A percentile compares a stretch with the other conserved stretches of the same genome.
phyloP scores from a whole-genome alignment of 257 asterid species.

The Verbascum thapsus region DNA sequence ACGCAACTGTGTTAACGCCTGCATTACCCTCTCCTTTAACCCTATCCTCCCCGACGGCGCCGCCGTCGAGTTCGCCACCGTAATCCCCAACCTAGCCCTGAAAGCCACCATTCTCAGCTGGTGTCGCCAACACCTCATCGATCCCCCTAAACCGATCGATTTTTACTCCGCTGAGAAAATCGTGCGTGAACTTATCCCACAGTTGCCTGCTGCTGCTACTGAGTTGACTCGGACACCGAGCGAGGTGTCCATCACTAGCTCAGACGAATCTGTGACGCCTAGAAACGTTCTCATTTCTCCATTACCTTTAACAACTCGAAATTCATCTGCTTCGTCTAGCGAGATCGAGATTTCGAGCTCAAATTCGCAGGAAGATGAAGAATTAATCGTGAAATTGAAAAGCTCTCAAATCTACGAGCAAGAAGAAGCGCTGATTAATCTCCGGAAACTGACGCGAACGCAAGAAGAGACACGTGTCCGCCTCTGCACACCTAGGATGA shows the following conservation, averaged over 20 bases:
- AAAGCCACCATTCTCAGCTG: conserved; percentile 71
- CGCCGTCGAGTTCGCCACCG: conserved; percentile 61
- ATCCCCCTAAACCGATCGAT: conserved; percentile 63
- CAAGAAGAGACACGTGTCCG: conserved; percentile 61
- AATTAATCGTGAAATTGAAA: conserved; percentile 44
- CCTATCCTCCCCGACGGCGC: conserved; percentile 58
- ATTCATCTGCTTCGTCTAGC: conserved; percentile 64
- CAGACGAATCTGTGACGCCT: conserved; percentile 58
- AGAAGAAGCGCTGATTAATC: conserved; percentile 61
- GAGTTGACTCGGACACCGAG: conserved; percentile 45
- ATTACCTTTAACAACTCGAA: conserved; percentile 46
- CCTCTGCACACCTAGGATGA: conserved; percentile 70
- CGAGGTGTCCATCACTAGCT: conserved; percentile 46
- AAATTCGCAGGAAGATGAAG: conserved; percentile 56
- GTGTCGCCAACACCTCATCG: conserved; percentile 52
- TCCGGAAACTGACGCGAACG: conserved; percentile 78
- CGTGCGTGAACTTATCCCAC: conserved; percentile 41
- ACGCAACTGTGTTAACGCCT: conserved; percentile 69
- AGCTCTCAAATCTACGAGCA: conserved; percentile 73
- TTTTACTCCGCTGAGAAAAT: conserved; percentile 61
- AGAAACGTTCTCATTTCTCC: conserved; percentile 39
- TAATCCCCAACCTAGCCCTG: conserved; percentile 87
- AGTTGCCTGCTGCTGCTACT: conserved; percentile 6
- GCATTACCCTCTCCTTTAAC: conserved; percentile 61
- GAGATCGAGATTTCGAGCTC: conserved; percentile 45